Evolutionary conservation across 768 basidiomycete genomes (phyloP).

Genomic region (Podaxis pistillaris): DNA sequence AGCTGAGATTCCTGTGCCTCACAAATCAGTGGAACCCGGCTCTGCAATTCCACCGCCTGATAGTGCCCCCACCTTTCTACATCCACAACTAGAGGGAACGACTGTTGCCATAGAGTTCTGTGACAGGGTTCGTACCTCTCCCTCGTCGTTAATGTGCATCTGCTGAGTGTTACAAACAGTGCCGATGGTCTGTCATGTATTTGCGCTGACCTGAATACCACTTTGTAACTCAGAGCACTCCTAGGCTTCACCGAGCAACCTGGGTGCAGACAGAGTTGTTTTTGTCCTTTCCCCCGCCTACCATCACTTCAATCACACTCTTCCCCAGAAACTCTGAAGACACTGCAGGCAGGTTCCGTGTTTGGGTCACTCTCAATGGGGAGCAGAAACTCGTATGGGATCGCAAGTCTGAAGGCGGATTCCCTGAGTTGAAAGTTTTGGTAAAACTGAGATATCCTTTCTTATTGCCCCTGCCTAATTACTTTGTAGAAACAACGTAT

Average conservation of each 20-base stretch:
- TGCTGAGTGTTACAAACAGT: conserved; percentile 39
- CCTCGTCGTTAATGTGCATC: background rate
- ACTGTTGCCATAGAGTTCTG: conserved; percentile 89
- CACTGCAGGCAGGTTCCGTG: conserved; percentile 86
- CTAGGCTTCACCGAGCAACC: conserved; percentile 86
- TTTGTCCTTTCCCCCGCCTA: conserved; percentile 85
- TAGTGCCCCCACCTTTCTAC: conserved; percentile 45
- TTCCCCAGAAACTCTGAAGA: conserved; percentile 77
- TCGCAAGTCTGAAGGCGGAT: conserved; percentile 86
- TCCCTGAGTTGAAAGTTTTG: conserved; percentile 85
- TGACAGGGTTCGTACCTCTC: conserved; percentile 63
- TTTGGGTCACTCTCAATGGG: conserved; percentile 65
- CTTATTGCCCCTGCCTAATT: background rate
- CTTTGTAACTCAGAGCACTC: background rate
- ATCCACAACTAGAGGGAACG: conserved; percentile 45
- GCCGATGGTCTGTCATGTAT: conserved; percentile 64
- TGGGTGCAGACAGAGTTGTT: conserved; percentile 95
- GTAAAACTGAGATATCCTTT: conserved; percentile 39
- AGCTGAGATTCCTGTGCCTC: background rate
- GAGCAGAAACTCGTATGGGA: conserved; percentile 70
- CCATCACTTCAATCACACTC: conserved; percentile 63
- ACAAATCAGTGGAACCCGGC: background rate
- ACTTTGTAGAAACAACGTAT: conserved; percentile 79
- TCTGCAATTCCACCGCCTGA: background rate
- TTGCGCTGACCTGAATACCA: background rate